Evolutionary conservation across 768 basidiomycete species (phyloP).

Genomic region (Daedalea quercina): DNA sequence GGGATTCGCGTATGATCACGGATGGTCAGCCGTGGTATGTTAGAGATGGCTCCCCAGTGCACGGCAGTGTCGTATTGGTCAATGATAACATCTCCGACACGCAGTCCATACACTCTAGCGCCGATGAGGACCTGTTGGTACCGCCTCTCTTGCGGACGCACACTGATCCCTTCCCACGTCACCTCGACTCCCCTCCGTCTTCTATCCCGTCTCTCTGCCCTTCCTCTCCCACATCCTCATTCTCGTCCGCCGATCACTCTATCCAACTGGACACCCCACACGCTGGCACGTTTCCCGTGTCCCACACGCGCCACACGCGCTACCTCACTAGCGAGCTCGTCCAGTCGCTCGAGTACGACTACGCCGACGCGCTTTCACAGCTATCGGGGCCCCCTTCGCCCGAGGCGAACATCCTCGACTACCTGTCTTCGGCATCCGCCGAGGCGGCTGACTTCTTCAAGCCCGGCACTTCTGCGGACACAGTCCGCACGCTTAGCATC

Average conservation of each 20-base stretch:
- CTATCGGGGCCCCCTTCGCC: slow-evolving; percentile 9
- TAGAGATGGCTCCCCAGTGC: background rate
- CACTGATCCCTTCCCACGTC: background rate
- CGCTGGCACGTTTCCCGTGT: slow-evolving; percentile 2
- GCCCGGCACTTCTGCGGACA: slow-evolving; percentile 41
- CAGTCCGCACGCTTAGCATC: slow-evolving; percentile 26
- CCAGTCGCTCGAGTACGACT: slow-evolving; percentile 19
- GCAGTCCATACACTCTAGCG: too few species aligned
- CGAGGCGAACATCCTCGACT: background rate
- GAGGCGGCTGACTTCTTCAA: slow-evolving; percentile 24
- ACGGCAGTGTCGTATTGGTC: background rate
- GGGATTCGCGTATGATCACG: slow-evolving; percentile 16
- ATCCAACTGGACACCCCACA: slow-evolving; percentile 1
- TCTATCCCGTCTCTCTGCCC: slow-evolving; percentile 2
- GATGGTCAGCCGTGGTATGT: slow-evolving; percentile 6
- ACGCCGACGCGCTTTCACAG: slow-evolving; percentile 15
- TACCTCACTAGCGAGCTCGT: slow-evolving; percentile 12
- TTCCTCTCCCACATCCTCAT: background rate
- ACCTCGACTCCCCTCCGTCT: background rate
- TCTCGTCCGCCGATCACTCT: background rate
- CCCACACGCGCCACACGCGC: slow-evolving; percentile 10
- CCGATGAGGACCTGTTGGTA: background rate
- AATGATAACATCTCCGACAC: background rate
- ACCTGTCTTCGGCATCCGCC: slow-evolving; percentile 6
- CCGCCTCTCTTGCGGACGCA: background rate